These are phyloP conservation scores for Tetracladium marchalianum DNA, from an alignment of 495 filamentous ascomycete genomes.

Conservation along the genomic window DNA sequence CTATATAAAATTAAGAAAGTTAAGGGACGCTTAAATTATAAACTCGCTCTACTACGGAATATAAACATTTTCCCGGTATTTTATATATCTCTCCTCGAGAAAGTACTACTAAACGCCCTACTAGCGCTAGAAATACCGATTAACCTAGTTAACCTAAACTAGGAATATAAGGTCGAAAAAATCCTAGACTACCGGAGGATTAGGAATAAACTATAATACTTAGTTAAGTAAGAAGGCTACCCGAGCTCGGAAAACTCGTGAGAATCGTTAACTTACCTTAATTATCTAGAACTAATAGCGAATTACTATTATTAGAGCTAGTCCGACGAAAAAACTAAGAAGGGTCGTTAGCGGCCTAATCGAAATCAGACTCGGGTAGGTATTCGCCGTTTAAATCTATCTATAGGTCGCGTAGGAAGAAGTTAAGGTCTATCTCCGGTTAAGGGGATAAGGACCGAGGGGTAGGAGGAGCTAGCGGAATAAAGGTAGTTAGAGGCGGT, in stretches of 20 bases:
- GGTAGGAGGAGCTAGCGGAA: too few species aligned
- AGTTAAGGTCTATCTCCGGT: too few species aligned
- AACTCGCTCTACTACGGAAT: neutral
- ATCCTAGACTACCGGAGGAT: neutral
- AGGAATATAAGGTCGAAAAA: neutral
- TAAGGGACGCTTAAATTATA: slow-evolving; percentile 3
- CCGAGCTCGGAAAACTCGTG: slow-evolving; percentile 1
- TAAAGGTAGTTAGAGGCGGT: too few species aligned
- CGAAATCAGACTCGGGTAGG: too few species aligned
- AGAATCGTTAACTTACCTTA: neutral
- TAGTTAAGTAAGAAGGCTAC: slow-evolving; percentile 3
- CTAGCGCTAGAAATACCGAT: neutral
- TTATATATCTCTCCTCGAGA: slow-evolving; percentile 3
- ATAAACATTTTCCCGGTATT: slow-evolving; percentile 5
- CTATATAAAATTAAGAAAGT: too few species aligned
- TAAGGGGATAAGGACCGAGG: too few species aligned
- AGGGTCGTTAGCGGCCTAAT: too few species aligned
- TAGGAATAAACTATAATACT: slow-evolving; percentile 3
- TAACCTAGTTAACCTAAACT: slow-evolving; percentile 1
- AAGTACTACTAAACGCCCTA: slow-evolving; percentile 3
- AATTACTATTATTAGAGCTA: neutral
- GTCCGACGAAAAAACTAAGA: too few species aligned
- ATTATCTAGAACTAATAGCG: neutral
- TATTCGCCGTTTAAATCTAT: too few species aligned
- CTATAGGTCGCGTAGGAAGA: too few species aligned